phyloP scores from a whole-genome alignment of 257 asterid species.

The Mitragyna speciosa region DNA sequence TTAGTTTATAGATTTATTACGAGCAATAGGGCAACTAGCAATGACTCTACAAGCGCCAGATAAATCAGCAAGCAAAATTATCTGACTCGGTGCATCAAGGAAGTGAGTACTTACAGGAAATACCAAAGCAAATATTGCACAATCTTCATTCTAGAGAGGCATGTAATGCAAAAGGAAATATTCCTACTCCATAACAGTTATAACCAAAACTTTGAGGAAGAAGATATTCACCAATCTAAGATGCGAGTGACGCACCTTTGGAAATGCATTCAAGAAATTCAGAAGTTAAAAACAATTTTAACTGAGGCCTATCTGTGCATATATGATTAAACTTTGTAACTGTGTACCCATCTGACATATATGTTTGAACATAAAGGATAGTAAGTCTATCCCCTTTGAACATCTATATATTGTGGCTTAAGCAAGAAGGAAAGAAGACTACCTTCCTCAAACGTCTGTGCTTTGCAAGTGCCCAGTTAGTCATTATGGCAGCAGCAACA shows the following conservation, averaged over 20 bases:
- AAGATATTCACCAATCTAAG: neutral
- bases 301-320: neutral
- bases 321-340: neutral
- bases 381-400: neutral
- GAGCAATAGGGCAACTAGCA: neutral
- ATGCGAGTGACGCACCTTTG: neutral
- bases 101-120: neutral
- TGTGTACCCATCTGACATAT: neutral
- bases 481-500: constrained; percentile 95
- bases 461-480: constrained; percentile 97
- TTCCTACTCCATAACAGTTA: neutral
- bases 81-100: too few relatives aligned
- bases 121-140: neutral
- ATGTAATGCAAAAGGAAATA: neutral
- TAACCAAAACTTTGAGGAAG: neutral
- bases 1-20: neutral
- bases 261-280: neutral
- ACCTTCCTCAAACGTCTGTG: constrained; percentile 93
- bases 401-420: neutral
- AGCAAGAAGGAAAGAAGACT: constrained; percentile 17
- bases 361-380: neutral
- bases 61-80: neutral
- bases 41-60: neutral
- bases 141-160: neutral
- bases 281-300: neutral